Conservation (phyloP, 441 rosid species). For the Populus hybrid region DNA sequence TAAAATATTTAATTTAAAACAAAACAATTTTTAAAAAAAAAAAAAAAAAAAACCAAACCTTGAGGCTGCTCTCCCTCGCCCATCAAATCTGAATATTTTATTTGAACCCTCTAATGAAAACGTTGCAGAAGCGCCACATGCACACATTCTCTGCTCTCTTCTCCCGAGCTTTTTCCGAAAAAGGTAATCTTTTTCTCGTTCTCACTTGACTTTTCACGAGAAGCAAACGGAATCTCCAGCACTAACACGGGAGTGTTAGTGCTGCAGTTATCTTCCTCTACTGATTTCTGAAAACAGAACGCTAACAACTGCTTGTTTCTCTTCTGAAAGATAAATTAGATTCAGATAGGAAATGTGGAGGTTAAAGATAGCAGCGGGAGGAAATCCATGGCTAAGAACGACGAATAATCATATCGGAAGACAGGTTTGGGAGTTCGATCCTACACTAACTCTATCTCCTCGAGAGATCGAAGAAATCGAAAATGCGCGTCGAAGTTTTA, state of each 20-base stretch:
- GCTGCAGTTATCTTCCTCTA: neutral
- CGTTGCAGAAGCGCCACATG: neutral
- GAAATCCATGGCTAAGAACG: slow-evolving; percentile 67
- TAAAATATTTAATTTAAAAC: too few species aligned
- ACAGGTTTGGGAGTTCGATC: slow-evolving; percentile 82
- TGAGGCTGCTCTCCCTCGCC: too few species aligned
- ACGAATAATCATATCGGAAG: slow-evolving; percentile 65
- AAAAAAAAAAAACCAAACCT: too few species aligned
- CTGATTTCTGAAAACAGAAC: neutral
- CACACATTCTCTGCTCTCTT: neutral
- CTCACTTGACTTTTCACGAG: neutral
- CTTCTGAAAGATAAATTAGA: neutral
- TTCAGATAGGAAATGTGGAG: slow-evolving; percentile 47
- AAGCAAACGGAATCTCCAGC: neutral
- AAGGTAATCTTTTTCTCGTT: too few species aligned
- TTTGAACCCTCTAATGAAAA: too few species aligned
- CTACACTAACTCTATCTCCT: slow-evolving; percentile 50
- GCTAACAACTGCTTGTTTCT: neutral
- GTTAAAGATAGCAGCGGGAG: slow-evolving; percentile 75
- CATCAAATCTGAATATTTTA: too few species aligned
- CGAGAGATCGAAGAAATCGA: slow-evolving; percentile 56
- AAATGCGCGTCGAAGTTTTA: slow-evolving; percentile 46
- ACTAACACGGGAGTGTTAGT: neutral
- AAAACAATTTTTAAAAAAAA: too few species aligned
- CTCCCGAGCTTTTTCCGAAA: neutral